Percentiles rank a stretch among this genome's conserved stretches.
These are phyloP conservation scores for Saccharata proteae DNA, from an alignment of 2,329 filamentous ascomycete species.

Conservation along the genomic window DNA sequence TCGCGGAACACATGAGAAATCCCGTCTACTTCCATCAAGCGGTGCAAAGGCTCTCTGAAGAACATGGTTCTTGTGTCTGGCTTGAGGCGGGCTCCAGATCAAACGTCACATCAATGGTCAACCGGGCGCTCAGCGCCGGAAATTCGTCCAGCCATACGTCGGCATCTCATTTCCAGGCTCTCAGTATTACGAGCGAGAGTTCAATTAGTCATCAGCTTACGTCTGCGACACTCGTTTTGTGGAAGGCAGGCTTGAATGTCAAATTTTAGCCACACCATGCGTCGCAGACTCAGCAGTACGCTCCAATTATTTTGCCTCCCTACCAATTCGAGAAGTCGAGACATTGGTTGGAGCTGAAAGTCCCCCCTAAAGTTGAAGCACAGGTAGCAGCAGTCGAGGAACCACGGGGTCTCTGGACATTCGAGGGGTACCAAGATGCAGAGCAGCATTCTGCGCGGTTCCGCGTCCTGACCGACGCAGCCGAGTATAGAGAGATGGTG, in stretches of 20 bases:
- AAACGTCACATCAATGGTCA: constrained; percentile 8
- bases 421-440: constrained; percentile 17
- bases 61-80: constrained; percentile 16
- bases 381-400: not conserved
- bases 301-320: constrained; percentile 1
- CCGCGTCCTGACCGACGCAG: constrained; percentile 27
- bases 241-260: not conserved
- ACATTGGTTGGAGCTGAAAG: constrained; percentile 6
- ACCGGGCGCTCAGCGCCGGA: not conserved
- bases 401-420: constrained; percentile 10
- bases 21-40: constrained; percentile 37
- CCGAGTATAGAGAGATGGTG: constrained; percentile 24
- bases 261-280: not conserved
- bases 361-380: not conserved
- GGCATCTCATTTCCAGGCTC: constrained; percentile 2
- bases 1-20: constrained; percentile 28
- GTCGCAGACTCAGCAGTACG: not conserved
- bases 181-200: not conserved
- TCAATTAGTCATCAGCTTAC: not conserved
- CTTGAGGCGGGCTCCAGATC: constrained; percentile 22
- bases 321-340: constrained; percentile 8
- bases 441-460: constrained; percentile 21
- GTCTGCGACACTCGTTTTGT: not conserved
- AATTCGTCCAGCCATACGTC: not conserved
- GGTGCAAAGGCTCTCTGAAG: constrained; percentile 24